Base-by-base conservation (phyloP, 2,329 filamentous ascomycete genomes). In the Penicillium sumatraense region DNA sequence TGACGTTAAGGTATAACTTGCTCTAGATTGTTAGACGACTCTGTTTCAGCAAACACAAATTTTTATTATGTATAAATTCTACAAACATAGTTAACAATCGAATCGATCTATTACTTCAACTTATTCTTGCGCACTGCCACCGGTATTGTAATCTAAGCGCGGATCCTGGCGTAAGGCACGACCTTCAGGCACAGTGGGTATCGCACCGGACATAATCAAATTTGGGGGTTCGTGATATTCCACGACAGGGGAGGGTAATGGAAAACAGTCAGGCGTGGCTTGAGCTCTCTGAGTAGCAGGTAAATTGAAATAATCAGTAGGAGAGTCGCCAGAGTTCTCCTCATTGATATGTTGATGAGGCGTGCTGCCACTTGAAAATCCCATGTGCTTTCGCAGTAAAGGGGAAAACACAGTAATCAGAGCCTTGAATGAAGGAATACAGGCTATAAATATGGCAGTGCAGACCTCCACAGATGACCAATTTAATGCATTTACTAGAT, bases 381-480 rank as follows among this genome's bases (percentile, higher is more conserved):
- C 20, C 2, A 42, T 3, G 2, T 20, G 13, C 13, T 23, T 42
- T 26, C 14, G 38, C 7, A 42, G 6, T 5, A 42, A 3, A 42
- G 38, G 38, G 14, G 5, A 42, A 11, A 7, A 24, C 14, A 13
- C 16, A 35, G 16, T n/a, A 23, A 23, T 10, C 4, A 47, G 8
- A 47, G 21, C 20, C 10, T 57, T 55, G 46, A 57, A 58, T 4
- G 51, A 53, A 3, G 59, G 59, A 23, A 61, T 49, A 46, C 57
- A 57, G 7, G 59, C 57, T n/a, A 59, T 57, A 35, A 61, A 54
- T 16, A 59, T 51, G n/a, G 53, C 59, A 23, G 57, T 36, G 11
- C 51, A 52, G 11, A 61, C 44, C 45, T 61, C 59, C 7, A 59
- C 52, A 21, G 51, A 46, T 31, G 59, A 61, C 59, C 59, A 61